phyloP scores from a whole-genome alignment of 257 asterid species.

The Solanum virginianum region DNA sequence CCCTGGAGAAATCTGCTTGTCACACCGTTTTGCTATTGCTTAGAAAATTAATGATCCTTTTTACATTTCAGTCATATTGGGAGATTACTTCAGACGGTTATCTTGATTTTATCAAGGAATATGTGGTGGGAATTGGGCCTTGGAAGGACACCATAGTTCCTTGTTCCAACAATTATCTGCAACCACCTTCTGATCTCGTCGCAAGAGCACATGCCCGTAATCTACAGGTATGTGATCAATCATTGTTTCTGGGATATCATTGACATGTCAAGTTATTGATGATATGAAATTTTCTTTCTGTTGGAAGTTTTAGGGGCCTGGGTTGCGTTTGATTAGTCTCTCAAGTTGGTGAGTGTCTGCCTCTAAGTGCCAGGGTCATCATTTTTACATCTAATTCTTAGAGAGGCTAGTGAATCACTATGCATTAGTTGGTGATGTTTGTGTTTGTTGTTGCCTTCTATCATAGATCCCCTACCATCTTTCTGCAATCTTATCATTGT shows the following conservation, averaged over 20 bases:
- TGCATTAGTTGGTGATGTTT: neutral
- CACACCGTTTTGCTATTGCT: neutral
- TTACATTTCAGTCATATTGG: conserved; percentile 50
- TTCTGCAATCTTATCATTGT: neutral
- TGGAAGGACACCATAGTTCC: conserved; percentile 78
- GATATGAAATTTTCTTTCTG: neutral
- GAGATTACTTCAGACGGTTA: conserved; percentile 91
- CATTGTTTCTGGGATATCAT: neutral
- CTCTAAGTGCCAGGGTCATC: neutral
- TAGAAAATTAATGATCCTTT: neutral
- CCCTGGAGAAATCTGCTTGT: neutral
- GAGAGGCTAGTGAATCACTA: neutral
- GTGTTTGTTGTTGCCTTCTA: neutral
- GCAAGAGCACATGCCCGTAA: conserved; percentile 85
- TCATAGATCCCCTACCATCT: neutral
- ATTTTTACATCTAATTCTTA: neutral
- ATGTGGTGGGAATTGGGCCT: conserved; percentile 89
- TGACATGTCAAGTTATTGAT: neutral
- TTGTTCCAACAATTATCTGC: conserved; percentile 39
- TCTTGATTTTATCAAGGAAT: conserved; percentile 72
- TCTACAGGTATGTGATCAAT: conserved; percentile 59
- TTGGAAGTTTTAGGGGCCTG: neutral
- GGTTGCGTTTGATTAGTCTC: neutral
- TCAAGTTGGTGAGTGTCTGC: neutral
- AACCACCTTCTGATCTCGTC: conserved; percentile 58